A percentile compares a stretch with the other conserved stretches of the same genome.
Evolutionary conservation across 192 early-diverging fungal genomes (phyloP).

Genomic region (Gorgonomyces haynaldii): DNA sequence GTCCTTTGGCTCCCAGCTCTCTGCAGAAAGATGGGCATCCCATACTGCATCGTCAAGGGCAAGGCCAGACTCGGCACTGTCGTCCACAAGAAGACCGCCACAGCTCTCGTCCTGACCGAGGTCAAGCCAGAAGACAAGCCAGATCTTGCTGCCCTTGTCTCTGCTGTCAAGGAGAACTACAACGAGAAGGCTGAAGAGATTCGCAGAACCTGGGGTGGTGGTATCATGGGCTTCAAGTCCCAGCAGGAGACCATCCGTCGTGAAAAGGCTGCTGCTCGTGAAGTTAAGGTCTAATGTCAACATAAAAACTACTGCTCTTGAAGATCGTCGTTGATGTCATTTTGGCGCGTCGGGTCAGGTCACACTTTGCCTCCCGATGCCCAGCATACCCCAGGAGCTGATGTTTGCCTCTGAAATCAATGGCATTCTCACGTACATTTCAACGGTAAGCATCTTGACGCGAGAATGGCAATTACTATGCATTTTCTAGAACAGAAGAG

Average conservation of each 20-base stretch:
- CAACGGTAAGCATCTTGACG: too few relatives aligned
- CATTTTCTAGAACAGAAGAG: too few relatives aligned
- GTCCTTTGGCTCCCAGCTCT: constrained; percentile 98
- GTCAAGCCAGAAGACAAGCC: constrained; percentile 92
- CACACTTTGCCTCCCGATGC: too few relatives aligned
- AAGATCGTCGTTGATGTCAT: too few relatives aligned
- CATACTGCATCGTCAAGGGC: constrained; percentile 98
- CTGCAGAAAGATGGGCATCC: constrained; percentile 99
- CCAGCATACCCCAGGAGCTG: too few relatives aligned
- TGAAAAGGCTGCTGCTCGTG: constrained; percentile 37
- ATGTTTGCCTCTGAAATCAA: too few relatives aligned
- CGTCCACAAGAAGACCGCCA: constrained; percentile 99
- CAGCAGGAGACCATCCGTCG: constrained; percentile 69
- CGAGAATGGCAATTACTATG: too few relatives aligned
- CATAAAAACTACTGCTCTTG: too few relatives aligned
- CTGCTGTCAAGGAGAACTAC: constrained; percentile 90
- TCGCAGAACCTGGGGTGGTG: constrained; percentile 96
- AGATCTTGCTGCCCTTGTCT: constrained; percentile 73
- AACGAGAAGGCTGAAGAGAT: constrained; percentile 86
- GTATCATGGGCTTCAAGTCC: constrained; percentile 92
- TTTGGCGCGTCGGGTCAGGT: too few relatives aligned
- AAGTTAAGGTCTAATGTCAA: constrained; percentile 31
- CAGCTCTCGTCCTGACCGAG: constrained; percentile 89
- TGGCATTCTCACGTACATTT: too few relatives aligned
- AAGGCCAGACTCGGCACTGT: constrained; percentile 97